These are phyloP conservation scores for Ophiostoma novo-ulmi DNA, from an alignment of 2,329 filamentous ascomycete species.

Conservation along the genomic window DNA sequence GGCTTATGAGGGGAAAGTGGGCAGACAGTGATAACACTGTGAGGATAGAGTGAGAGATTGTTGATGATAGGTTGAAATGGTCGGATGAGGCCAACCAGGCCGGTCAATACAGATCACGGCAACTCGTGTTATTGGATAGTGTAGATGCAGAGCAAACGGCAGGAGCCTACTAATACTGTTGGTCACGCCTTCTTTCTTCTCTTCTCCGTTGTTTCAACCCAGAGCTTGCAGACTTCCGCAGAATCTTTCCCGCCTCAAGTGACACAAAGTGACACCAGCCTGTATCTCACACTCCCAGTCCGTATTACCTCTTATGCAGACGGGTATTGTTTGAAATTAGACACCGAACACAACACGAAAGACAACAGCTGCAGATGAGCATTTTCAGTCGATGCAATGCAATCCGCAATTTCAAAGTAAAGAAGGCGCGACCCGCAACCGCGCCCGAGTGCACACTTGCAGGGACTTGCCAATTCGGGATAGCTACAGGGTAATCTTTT, in stretches of 20 bases:
- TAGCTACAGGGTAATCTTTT: neutral
- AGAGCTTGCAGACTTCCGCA: neutral
- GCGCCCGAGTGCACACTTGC: neutral
- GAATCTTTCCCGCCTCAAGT: neutral
- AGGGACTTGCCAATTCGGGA: conserved; percentile 3
- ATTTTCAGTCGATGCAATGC: too few relatives aligned
- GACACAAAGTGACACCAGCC: neutral
- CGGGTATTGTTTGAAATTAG: too few relatives aligned
- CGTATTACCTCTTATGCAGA: too few relatives aligned
- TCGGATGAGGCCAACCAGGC: neutral
- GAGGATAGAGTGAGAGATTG: neutral
- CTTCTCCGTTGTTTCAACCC: neutral
- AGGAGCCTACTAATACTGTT: neutral
- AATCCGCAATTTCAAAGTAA: neutral
- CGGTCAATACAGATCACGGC: neutral
- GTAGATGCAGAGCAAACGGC: neutral
- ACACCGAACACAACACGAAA: neutral
- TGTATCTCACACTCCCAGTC: neutral
- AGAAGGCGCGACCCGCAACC: neutral
- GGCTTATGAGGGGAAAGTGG: neutral
- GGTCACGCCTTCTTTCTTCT: neutral
- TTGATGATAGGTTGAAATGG: neutral
- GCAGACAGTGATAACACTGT: neutral
- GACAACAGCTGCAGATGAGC: neutral
- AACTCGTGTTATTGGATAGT: neutral